Conservation (phyloP, 306 rosid genomes). For the Vigna trinervia region DNA sequence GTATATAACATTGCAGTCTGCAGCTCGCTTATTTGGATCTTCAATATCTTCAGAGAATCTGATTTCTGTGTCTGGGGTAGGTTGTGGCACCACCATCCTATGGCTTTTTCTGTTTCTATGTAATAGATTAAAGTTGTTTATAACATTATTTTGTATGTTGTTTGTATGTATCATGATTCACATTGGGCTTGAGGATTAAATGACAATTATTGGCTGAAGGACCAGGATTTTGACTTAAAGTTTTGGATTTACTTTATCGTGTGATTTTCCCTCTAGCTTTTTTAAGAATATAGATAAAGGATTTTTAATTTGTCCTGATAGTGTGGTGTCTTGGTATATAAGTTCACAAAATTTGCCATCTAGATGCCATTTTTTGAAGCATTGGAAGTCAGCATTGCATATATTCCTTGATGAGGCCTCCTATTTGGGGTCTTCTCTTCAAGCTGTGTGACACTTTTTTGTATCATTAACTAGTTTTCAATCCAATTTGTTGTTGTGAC, state of each 20-base stretch:
- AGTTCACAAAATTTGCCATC: conserved; percentile 12
- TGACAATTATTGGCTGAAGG: conserved; percentile 29
- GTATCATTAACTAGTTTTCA: conserved; percentile 1
- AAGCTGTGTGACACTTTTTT: conserved; percentile 11
- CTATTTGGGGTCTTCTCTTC: conserved; percentile 1
- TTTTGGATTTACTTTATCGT: conserved; percentile 9
- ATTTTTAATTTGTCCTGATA: background rate
- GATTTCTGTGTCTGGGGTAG: conserved; percentile 89
- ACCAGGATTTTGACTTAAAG: conserved; percentile 10
- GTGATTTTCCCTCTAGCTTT: conserved; percentile 7
- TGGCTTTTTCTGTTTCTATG: conserved; percentile 29
- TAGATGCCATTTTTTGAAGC: conserved; percentile 23
- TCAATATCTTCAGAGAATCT: conserved; percentile 78
- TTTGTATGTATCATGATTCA: conserved; percentile 22
- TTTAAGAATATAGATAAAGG: background rate
- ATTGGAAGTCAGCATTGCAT: conserved; percentile 16
- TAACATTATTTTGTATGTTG: conserved; percentile 6
- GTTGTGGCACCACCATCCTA: conserved; percentile 39
- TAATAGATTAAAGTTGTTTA: conserved; percentile 9
- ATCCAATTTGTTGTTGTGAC: conserved; percentile 20
- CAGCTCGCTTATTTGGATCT: conserved; percentile 95
- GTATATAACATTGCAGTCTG: conserved; percentile 66
- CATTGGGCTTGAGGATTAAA: background rate
- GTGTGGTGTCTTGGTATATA: background rate
- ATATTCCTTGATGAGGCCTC: conserved; percentile 35